A percentile compares a stretch with the other conserved stretches of the same genome.
Conservation (phyloP, 1,284 basidiomycete genomes). For the Ceratorhiza oryzae-sativae region DNA sequence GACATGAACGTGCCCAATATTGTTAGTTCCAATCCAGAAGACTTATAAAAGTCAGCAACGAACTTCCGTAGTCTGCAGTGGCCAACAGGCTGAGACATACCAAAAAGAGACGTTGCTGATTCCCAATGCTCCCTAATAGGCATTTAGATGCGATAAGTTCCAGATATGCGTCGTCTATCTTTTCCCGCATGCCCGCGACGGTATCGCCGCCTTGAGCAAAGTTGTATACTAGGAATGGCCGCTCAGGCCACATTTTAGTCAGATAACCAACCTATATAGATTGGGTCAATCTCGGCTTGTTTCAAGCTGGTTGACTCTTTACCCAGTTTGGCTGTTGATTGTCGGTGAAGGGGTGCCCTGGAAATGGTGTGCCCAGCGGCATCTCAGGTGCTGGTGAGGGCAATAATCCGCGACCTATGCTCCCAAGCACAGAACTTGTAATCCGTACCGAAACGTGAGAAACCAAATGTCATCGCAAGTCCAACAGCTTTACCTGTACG, state of each 20-base stretch:
- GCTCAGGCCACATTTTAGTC: not conserved
- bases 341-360: constrained; percentile 31
- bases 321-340: constrained; percentile 23
- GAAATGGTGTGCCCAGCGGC: constrained; percentile 37
- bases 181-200: constrained; percentile 13
- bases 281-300: not conserved
- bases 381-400: constrained; percentile 19
- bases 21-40: constrained; percentile 41
- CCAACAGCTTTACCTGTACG: constrained; percentile 7
- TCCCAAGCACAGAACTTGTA: constrained; percentile 18
- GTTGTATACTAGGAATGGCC: constrained; percentile 32
- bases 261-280: constrained; percentile 35
- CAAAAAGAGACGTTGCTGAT: constrained; percentile 29
- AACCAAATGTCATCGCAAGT: not conserved
- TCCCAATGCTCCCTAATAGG: constrained; percentile 18
- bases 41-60: constrained; percentile 12
- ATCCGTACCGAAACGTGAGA: not conserved
- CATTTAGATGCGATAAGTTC: not conserved
- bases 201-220: constrained; percentile 41
- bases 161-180: constrained; percentile 10
- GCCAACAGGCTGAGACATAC: not conserved
- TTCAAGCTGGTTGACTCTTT: not conserved
- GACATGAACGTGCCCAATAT: constrained; percentile 15
- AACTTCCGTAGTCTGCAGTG: not conserved
- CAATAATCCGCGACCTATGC: not conserved